Conservation (phyloP, 352 stramenopile species). For the Aphanomyces euteiches region DNA sequence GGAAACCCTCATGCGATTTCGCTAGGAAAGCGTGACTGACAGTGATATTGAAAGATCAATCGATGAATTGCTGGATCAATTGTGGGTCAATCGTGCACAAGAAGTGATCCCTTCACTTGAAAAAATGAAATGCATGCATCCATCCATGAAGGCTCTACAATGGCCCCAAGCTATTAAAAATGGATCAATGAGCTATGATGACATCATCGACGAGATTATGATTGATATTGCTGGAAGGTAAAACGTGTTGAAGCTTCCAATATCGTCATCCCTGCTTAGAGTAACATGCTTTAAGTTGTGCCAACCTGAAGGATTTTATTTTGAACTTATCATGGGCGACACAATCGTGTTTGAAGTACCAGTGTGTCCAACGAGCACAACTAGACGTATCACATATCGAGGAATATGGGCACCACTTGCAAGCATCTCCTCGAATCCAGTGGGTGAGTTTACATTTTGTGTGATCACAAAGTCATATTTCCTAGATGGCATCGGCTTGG, state of each 20-base stretch:
- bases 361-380: background rate
- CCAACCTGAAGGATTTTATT: slow-evolving; percentile 12
- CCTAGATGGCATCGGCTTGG: background rate
- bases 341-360: slow-evolving; percentile 2
- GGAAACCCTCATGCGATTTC: too few species aligned
- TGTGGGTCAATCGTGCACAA: slow-evolving; percentile 6
- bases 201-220: slow-evolving; percentile 4
- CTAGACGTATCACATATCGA: background rate
- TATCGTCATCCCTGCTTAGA: background rate
- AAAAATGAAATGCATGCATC: slow-evolving; percentile 1
- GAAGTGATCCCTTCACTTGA: background rate
- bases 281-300: background rate
- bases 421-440: background rate
- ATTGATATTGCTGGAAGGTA: slow-evolving; percentile 13
- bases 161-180: slow-evolving; percentile 12
- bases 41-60: background rate
- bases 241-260: background rate
- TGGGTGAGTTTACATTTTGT: too few species aligned
- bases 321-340: slow-evolving; percentile 2
- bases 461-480: background rate
- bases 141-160: background rate
- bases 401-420: slow-evolving; percentile 7
- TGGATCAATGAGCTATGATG: background rate
- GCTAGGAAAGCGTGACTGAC: background rate
- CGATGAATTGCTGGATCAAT: background rate